Evolutionary conservation across 1,284 basidiomycete species (phyloP), one percentile per base, ranked within the genome.

Genomic region (Takashimella tepidaria): DNA sequence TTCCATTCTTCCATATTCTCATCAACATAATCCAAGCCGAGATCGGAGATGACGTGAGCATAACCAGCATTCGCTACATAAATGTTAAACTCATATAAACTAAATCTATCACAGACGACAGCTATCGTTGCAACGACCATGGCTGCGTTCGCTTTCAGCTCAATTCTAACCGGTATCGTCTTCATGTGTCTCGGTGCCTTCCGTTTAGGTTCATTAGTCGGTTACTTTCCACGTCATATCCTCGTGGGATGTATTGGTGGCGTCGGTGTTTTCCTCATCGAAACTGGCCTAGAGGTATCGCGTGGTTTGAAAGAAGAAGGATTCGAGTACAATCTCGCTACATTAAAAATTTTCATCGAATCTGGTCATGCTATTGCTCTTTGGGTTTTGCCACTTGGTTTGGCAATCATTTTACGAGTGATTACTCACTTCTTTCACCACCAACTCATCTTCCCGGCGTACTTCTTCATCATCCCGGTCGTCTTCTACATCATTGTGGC

Each of bases 221-320:
- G 93, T 0, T 98, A 98, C 77, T 98, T 98, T 77, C 95, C 95
- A 11, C 81, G 95, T 6, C 93, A 97, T 72, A 97, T 98, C 68
- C 81, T 95, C 8, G 89, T 96, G 11, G 92, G 92, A 80, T 88
- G 92, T 68, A 98, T 98, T 44, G 95, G 95, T 11, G 95, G 95
- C 22, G 91, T 98, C 22, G 95, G 95, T 12, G 84, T 88, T 13
- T 98, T 98, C 75, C 79, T 98, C 41, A 83, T 95, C 49, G 79
- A 87, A 64, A 96, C 91, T 1, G 92, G 91, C 3, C 78, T 97
- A 37, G 85, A 90, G 22, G 90, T 97, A 23, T 85, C 87, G 61
- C 84, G 89, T 23, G 84, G 88, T 3, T 79, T 97, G 53, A 81
- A 85, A 45, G 92, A 95, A 47, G 89, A 89, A 68, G 78, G 85